Base-by-base conservation (phyloP, 2,329 filamentous ascomycete genomes). In the Cladosporium sphaerospermum region DNA sequence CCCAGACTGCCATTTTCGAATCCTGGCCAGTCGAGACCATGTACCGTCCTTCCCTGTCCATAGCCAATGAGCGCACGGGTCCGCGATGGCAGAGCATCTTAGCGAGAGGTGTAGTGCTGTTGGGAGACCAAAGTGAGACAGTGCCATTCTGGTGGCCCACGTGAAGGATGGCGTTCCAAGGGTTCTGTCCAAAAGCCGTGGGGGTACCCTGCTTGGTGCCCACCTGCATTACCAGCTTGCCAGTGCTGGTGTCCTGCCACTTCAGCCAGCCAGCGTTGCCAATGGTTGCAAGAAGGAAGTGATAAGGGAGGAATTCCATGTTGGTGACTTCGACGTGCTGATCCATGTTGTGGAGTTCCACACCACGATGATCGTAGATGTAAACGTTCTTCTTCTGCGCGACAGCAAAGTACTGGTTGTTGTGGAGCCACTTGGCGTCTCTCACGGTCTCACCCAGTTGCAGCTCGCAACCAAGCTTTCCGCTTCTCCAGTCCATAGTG, bases 371-470 rank as follows among this genome's bases (percentile, higher is more conserved):
- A 65, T 96, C 93, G 75, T 99, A 99, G 59, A 99, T 96, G 74
- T 96, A 99, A 59, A 93, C 88, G 62, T 93, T 86, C 72, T 92
- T 93, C 77, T 96, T 96, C 73, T 99, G 92, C 42, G 93, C 90
- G 10, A 96, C 89, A 0, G 92, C 92, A 72, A 97, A 96, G 72
- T 83, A 87, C 67, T 96, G 89, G 69, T 93, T 91, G 69, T 96
- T 96, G 73, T 96, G 90, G 63, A 97, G 78, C 88, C 90, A 99
- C 66, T 85, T 86, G 23, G 86, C 86, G 71, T 96, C 92, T 49
- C 92, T 79, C 10, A 97, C 80, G 0, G 90, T 97, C 75, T 99
- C 93, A 47, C 85, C 83, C 57, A 99, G 77, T 67, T 99, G 89
- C 58, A 97, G 65, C 69, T 99, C 93, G 67, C 90, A 96, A 6